phyloP scores from a whole-genome alignment of 768 basidiomycete genomes.

The Phylloporus rhodoxanthus region DNA sequence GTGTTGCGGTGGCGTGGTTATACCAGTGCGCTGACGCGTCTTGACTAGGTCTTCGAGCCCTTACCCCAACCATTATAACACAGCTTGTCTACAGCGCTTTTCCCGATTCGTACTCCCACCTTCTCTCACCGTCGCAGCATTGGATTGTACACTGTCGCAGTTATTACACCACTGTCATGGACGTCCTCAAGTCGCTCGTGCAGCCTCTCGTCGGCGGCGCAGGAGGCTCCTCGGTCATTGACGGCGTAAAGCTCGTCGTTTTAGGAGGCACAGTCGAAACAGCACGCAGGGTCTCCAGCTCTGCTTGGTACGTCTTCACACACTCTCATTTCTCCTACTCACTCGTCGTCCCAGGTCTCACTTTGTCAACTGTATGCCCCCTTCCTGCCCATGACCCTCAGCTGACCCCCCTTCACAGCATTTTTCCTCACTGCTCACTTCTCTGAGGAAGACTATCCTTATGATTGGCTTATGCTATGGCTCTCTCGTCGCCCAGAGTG shows the following conservation, averaged over 20 bases:
- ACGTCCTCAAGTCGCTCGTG: conserved; percentile 74
- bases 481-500: conserved; percentile 80
- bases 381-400: neutral
- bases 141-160: conserved; percentile 32
- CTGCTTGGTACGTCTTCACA: conserved; percentile 58
- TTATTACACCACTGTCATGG: conserved; percentile 43
- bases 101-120: conserved; percentile 15
- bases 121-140: conserved; percentile 28
- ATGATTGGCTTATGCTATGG: conserved; percentile 91
- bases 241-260: conserved; percentile 87
- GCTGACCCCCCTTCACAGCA: conserved; percentile 34
- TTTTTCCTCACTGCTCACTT: conserved; percentile 90
- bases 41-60: conserved; percentile 28
- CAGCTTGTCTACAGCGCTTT: conserved; percentile 22
- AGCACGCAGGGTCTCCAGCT: conserved; percentile 73
- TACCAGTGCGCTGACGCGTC: conserved; percentile 41
- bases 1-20: conserved; percentile 29
- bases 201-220: conserved; percentile 74
- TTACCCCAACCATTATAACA: conserved; percentile 11
- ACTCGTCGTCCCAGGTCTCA: conserved; percentile 50
- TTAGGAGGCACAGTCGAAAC: conserved; percentile 86
- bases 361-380: conserved; percentile 76
- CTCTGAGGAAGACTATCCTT: conserved; percentile 85
- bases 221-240: conserved; percentile 73
- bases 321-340: conserved; percentile 4